Percentiles rank a stretch among this genome's conserved stretches.
These are phyloP conservation scores for Melastoma candidum DNA, from an alignment of 441 rosid species.

Conservation along the genomic window DNA sequence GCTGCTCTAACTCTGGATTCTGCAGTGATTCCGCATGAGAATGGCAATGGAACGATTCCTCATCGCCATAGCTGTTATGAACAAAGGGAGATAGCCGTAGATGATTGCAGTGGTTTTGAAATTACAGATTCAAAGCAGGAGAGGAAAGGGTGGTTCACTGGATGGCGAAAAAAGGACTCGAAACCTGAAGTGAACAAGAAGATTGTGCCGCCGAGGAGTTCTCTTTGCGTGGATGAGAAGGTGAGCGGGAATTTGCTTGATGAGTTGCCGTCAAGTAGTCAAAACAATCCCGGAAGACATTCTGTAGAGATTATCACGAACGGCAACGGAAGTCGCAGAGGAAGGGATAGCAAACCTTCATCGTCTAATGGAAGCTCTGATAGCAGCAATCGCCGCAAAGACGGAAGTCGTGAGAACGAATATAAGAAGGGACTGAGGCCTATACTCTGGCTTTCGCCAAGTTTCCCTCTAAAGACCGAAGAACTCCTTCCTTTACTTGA, in stretches of 20 bases:
- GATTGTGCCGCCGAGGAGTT: slow-evolving; percentile 62
- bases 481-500: slow-evolving; percentile 94
- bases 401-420: slow-evolving; percentile 68
- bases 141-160: slow-evolving; percentile 96
- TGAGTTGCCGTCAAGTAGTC: slow-evolving; percentile 50
- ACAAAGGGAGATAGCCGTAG: slow-evolving; percentile 65
- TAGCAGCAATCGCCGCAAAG: slow-evolving; percentile 40
- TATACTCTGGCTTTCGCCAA: slow-evolving; percentile 78
- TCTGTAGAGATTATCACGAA: slow-evolving; percentile 64
- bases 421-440: slow-evolving; percentile 93
- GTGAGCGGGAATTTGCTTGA: slow-evolving; percentile 64
- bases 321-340: slow-evolving; percentile 46
- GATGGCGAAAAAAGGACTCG: slow-evolving; percentile 76
- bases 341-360: slow-evolving; percentile 29
- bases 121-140: slow-evolving; percentile 51
- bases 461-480: slow-evolving; percentile 80
- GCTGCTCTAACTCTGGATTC: slow-evolving; percentile 72
- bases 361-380: slow-evolving; percentile 24
- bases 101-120: slow-evolving; percentile 36
- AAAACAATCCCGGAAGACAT: slow-evolving; percentile 74
- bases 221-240: slow-evolving; percentile 81
- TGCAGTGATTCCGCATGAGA: slow-evolving; percentile 42
- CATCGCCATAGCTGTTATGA: slow-evolving; percentile 75
- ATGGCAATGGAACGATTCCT: slow-evolving; percentile 42
- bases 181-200: slow-evolving; percentile 56